Percentiles rank a stretch among this genome's conserved stretches.
phyloP scores from a whole-genome alignment of 2,329 filamentous ascomycete genomes.

The Didymella segeticola region DNA sequence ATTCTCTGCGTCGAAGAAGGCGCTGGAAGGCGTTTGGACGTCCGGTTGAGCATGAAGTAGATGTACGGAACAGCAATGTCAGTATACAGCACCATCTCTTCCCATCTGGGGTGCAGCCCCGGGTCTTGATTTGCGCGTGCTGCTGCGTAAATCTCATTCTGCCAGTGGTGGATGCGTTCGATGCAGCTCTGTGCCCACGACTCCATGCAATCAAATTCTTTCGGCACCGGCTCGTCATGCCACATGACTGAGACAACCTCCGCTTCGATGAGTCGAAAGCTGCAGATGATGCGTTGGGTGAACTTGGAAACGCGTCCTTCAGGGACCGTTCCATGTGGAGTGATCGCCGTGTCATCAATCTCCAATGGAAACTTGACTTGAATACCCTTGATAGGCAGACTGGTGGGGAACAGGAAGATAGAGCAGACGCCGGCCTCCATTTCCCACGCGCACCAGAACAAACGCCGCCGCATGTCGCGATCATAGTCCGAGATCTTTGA shows the following conservation, averaged over 20 bases:
- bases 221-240: slow-evolving; percentile 40
- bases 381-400: slow-evolving; percentile 38
- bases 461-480: slow-evolving; percentile 47
- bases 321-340: slow-evolving; percentile 32
- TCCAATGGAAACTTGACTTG: slow-evolving; percentile 43
- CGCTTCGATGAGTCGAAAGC: slow-evolving; percentile 44
- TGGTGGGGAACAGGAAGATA: slow-evolving; percentile 42
- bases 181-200: slow-evolving; percentile 41
- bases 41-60: slow-evolving; percentile 39
- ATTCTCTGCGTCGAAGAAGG: slow-evolving; percentile 39
- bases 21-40: slow-evolving; percentile 33
- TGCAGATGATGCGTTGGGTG: slow-evolving; percentile 44
- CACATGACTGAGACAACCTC: slow-evolving; percentile 44
- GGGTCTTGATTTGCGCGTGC: slow-evolving; percentile 39
- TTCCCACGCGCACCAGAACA: slow-evolving; percentile 49
- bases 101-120: slow-evolving; percentile 37
- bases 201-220: slow-evolving; percentile 32
- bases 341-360: slow-evolving; percentile 45
- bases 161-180: slow-evolving; percentile 39
- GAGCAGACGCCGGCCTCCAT: slow-evolving; percentile 48
- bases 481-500: slow-evolving; percentile 34
- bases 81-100: slow-evolving; percentile 45
- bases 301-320: slow-evolving; percentile 44
- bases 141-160: slow-evolving; percentile 36
- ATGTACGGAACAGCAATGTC: slow-evolving; percentile 44